Evolutionary conservation across 2,329 filamentous ascomycete genomes (phyloP), one percentile per base, ranked within the genome.

Genomic region (Phoma sp.): DNA sequence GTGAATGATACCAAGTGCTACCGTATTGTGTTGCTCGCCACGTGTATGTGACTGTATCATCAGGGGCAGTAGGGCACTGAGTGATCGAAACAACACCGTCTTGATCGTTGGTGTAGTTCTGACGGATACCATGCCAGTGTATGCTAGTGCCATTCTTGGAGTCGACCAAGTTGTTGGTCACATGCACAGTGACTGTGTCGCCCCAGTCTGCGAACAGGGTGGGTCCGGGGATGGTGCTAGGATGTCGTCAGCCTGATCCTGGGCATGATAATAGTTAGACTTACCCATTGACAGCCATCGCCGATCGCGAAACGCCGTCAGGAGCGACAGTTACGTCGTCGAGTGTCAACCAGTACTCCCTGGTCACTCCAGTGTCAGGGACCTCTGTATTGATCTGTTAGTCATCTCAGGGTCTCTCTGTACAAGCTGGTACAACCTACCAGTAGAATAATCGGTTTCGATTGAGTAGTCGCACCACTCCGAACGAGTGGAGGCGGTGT

Each of bases 341-440:
- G 26, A 80, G 62, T 20, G 77, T 74, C 17, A 81, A 69, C 65
- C 72, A 76, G 57, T 80, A 81, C 48, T 76, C 76, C 10, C 84
- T 75, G 18, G 82, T 84, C 2, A 85, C 79, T 11, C 83, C 82
- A 0, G 84, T 87, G 28, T 75, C 71, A 1, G 84, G 83, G 25
- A 73, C 72, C 4, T 77, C 70, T 48, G 23, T 12, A 25, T 3
- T 10, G 2, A 20, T 10, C 17, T 18, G 20, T 63, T 34, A 42
- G 47, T 28, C 4, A 40, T 20, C 15, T 32, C 7, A n/a, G 2
- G 9, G 12, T n/a, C 7, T 11, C 5, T 18, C 14, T 2, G 12
- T 17, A 9, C 23, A 42, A 17, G 5, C 12, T 30, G n/a, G 14
- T 11, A 5, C 4, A 1, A 17, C 42, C 20, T 42, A 59, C 57